Base-by-base conservation (phyloP, 2,329 filamentous ascomycete species). In the Sclerotinia spermophila region DNA sequence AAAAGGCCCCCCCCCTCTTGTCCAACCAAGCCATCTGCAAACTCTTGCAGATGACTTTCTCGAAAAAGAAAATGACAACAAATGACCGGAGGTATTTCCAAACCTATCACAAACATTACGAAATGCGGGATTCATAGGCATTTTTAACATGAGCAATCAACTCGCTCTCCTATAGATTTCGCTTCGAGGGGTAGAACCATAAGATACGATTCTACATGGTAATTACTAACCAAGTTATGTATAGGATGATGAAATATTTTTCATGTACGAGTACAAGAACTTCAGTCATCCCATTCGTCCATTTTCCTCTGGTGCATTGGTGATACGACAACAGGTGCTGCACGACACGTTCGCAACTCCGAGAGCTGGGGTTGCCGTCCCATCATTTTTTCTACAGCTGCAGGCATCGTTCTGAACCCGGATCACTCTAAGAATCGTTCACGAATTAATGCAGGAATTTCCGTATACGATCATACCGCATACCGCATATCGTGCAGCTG, bases 321-420 rank as follows among this genome's bases (percentile, higher is more conserved):
- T 69, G 48, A 65, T 56, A 69, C 68, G 30, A 69, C 48, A 69
- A 69, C 68, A 56, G 60, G 51, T 65, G 55, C 53, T 68, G 66
- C 66, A 68, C 66, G 33, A 68, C 45, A 51, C 66, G 55, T 61
- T 55, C 67, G 30, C 67, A 69, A 55, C 58, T 69, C 68, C 68
- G 68, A 69, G 68, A 66, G 60, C 59, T 61, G 62, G 61, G 44
- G 42, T 35, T 64, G 44, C 62, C 62, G 62, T 69, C 67, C 44
- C 56, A 61, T 62, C 45, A 55, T 53, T 53, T 45, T 53, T 48
- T 55, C 21, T 30, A 24, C 21, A 66, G 51, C 68, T 66, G 60
- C 66, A 67, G 65, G n/a, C 42, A 30, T 59, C 35, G 33, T n/a
- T 58, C 44, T 33, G 53, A 60, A 51, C 11, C 58, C 44, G 33